A percentile compares a stretch with the other conserved stretches of the same genome.
These are phyloP conservation scores for Neostapfia colusana DNA, from an alignment of 176 grass and related monocot genomes.

Conservation along the genomic window DNA sequence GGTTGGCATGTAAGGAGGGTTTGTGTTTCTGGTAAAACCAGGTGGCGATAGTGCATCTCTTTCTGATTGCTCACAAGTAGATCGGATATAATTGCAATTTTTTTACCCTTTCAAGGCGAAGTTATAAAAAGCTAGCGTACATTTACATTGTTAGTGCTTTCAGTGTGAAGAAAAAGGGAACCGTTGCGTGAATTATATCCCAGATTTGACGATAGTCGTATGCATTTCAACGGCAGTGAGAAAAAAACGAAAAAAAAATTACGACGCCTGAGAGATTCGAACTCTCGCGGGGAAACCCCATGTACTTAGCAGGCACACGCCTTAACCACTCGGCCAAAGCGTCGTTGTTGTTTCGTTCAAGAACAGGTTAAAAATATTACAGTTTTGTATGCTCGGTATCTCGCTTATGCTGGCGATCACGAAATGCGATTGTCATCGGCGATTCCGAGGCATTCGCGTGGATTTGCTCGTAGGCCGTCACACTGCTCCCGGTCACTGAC, in stretches of 20 bases:
- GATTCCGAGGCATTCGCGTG: neutral
- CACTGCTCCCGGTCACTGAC: neutral
- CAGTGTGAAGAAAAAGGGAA: neutral
- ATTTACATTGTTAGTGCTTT: neutral
- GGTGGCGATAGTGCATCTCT: neutral
- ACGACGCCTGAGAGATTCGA: conserved; percentile 99
- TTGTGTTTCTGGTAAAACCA: neutral
- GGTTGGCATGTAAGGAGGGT: neutral
- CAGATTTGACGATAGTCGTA: no score
- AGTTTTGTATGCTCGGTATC: neutral
- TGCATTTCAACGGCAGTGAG: neutral
- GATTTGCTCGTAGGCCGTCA: neutral
- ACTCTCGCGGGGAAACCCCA: conserved; percentile 99
- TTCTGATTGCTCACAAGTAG: neutral
- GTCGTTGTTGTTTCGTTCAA: conserved; percentile 26
- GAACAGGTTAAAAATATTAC: no score
- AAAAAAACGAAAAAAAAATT: no score
- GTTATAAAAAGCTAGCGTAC: neutral
- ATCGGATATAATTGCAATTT: no score
- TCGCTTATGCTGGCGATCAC: neutral
- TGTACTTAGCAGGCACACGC: conserved; percentile 99
- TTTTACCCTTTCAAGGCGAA: neutral
- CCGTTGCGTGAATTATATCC: neutral
- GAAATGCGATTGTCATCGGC: no score
- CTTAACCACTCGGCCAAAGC: conserved; percentile 99